These are phyloP conservation scores for Conoideocrella luteorostrata DNA, from an alignment of 2,329 filamentous ascomycete species.

Conservation along the genomic window DNA sequence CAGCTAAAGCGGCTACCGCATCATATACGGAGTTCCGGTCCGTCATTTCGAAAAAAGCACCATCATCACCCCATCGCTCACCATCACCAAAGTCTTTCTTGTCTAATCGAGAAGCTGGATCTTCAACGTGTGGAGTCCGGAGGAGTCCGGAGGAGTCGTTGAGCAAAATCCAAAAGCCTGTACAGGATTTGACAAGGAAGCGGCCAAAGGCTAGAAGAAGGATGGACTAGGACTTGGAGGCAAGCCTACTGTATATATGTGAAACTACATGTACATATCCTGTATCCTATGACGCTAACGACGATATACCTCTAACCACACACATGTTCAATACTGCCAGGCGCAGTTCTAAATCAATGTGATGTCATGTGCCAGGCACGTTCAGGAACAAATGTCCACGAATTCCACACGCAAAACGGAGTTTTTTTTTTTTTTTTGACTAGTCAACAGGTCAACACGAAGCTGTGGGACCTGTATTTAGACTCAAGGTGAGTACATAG, in stretches of 20 bases:
- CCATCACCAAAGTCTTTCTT: conserved; percentile 29
- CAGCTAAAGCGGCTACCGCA: conserved; percentile 22
- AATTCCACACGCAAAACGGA: too few species aligned
- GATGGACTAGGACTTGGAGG: conserved; percentile 30
- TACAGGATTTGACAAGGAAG: conserved; percentile 32
- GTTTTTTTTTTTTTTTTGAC: too few species aligned
- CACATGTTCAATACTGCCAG: neutral
- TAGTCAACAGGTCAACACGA: neutral
- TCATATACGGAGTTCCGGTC: conserved; percentile 33
- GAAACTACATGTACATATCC: conserved; percentile 29
- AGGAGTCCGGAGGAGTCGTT: conserved; percentile 40
- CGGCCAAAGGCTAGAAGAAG: conserved; percentile 35
- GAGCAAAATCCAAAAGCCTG: conserved; percentile 43
- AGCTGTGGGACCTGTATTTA: neutral
- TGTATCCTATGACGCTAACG: conserved; percentile 26
- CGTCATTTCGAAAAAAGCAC: conserved; percentile 23
- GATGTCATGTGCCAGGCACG: neutral
- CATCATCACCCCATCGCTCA: conserved; percentile 27
- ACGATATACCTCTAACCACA: neutral
- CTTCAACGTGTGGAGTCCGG: conserved; percentile 24
- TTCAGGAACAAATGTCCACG: too few species aligned
- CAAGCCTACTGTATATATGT: conserved; percentile 33
- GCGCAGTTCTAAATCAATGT: neutral
- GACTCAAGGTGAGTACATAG: neutral
- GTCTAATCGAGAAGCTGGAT: conserved; percentile 20